Conservation (phyloP, 768 basidiomycete genomes). For the Amanita rubescens region DNA sequence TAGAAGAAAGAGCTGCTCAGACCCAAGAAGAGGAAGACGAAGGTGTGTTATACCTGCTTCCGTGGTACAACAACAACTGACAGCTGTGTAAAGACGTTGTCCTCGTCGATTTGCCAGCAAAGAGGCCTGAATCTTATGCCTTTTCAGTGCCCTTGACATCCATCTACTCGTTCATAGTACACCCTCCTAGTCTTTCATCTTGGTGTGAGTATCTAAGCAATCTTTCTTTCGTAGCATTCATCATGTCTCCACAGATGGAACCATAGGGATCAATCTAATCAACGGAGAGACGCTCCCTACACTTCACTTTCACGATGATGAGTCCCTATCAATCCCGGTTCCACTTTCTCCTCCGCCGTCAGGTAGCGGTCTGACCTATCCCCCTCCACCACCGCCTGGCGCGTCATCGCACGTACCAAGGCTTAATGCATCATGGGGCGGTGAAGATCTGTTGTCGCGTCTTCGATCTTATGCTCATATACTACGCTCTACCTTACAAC, state of each 20-base stretch:
- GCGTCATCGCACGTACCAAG: slow-evolving; percentile 34
- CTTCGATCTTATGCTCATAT: slow-evolving; percentile 74
- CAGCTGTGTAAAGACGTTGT: slow-evolving; percentile 53
- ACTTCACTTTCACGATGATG: slow-evolving; percentile 95
- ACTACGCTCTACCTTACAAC: slow-evolving; percentile 79
- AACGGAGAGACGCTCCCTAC: slow-evolving; percentile 82
- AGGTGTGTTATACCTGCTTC: slow-evolving; percentile 34
- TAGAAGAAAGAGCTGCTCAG: slow-evolving; percentile 54
- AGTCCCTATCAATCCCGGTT: slow-evolving; percentile 72
- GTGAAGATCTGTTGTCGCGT: slow-evolving; percentile 76
- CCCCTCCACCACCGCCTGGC: slow-evolving; percentile 54
- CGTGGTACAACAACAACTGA: neutral
- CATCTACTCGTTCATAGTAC: slow-evolving; percentile 83
- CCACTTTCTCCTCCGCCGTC: slow-evolving; percentile 23
- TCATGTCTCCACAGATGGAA: slow-evolving; percentile 54
- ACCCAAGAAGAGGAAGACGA: slow-evolving; percentile 59
- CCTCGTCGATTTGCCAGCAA: slow-evolving; percentile 76
- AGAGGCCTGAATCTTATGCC: slow-evolving; percentile 84
- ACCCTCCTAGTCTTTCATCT: slow-evolving; percentile 76
- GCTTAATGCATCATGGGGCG: slow-evolving; percentile 66
- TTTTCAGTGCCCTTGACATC: slow-evolving; percentile 91
- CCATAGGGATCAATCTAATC: slow-evolving; percentile 82
- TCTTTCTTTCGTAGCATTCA: slow-evolving; percentile 12
- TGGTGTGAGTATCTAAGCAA: slow-evolving; percentile 47
- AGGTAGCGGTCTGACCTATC: slow-evolving; percentile 39